Conservation (phyloP, 2,329 filamentous ascomycete genomes). For the Diaporthe ampelina region DNA sequence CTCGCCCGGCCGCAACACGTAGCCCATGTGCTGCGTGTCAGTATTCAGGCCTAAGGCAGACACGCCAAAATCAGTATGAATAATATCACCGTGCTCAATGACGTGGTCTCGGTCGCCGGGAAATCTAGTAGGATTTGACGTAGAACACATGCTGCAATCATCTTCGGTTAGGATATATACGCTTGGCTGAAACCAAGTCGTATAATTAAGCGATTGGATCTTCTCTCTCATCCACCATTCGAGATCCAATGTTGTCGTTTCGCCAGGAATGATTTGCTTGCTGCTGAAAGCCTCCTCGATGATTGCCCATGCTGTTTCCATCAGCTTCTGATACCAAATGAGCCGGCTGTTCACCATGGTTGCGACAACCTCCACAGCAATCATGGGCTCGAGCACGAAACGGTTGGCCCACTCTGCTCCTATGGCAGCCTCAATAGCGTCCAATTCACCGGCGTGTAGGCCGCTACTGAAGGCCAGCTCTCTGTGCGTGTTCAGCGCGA, state of each 20-base stretch:
- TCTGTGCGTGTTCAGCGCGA: slow-evolving; percentile 60
- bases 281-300: slow-evolving; percentile 62
- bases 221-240: slow-evolving; percentile 67
- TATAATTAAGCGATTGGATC: slow-evolving; percentile 63
- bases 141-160: slow-evolving; percentile 41
- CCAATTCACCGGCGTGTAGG: slow-evolving; percentile 62
- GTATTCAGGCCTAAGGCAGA: slow-evolving; percentile 63
- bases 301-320: slow-evolving; percentile 66
- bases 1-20: slow-evolving; percentile 60
- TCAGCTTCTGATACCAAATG: slow-evolving; percentile 59
- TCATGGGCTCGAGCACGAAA: slow-evolving; percentile 59
- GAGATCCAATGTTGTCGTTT: slow-evolving; percentile 60
- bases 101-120: slow-evolving; percentile 43
- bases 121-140: slow-evolving; percentile 18
- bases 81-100: slow-evolving; percentile 61
- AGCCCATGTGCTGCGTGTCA: slow-evolving; percentile 65
- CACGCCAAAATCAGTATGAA: slow-evolving; percentile 65
- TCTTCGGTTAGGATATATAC: slow-evolving; percentile 57
- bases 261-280: slow-evolving; percentile 57
- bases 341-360: slow-evolving; percentile 57
- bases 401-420: slow-evolving; percentile 55
- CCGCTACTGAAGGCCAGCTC: slow-evolving; percentile 62
- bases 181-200: slow-evolving; percentile 65
- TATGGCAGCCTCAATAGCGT: slow-evolving; percentile 52
- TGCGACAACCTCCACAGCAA: slow-evolving; percentile 61